These are phyloP conservation scores for Amaranthus palmeri DNA, from an alignment of 148 eudicot species.

Conservation along the genomic window DNA sequence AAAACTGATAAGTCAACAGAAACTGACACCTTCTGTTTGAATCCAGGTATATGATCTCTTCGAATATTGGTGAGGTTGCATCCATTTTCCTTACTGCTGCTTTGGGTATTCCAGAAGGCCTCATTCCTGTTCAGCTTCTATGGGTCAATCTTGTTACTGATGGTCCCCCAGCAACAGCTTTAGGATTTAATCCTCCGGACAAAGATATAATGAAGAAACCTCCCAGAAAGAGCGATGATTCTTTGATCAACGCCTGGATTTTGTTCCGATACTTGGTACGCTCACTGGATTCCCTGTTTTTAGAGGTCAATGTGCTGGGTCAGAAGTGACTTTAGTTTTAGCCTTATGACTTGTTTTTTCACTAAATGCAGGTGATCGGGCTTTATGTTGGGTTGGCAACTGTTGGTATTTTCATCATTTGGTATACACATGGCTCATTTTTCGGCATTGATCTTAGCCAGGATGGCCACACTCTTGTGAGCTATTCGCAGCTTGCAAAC, in stretches of 20 bases:
- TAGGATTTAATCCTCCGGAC: constrained; percentile 93
- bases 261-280: constrained; percentile 75
- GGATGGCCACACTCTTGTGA: constrained; percentile 59
- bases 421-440: constrained; percentile 65
- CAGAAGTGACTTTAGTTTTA: neutral
- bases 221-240: constrained; percentile 76
- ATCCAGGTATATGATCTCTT: constrained; percentile 65
- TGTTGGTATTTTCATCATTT: constrained; percentile 61
- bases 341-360: neutral
- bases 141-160: constrained; percentile 95
- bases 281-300: neutral
- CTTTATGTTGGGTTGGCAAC: constrained; percentile 68
- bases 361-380: constrained; percentile 52
- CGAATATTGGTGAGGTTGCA: constrained; percentile 76
- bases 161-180: constrained; percentile 91
- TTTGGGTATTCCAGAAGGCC: constrained; percentile 82
- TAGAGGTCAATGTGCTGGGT: neutral
- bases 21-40: constrained; percentile 3
- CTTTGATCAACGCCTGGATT: constrained; percentile 75
- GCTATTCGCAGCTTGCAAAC: constrained; percentile 58
- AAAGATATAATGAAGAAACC: constrained; percentile 82
- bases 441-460: constrained; percentile 56
- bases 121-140: constrained; percentile 89
- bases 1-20: too few relatives aligned
- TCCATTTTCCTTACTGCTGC: constrained; percentile 77